A percentile compares a stretch with the other conserved stretches of the same genome.
phyloP scores from a whole-genome alignment of 495 filamentous ascomycete species.

The Lineolata rhizophorae region DNA sequence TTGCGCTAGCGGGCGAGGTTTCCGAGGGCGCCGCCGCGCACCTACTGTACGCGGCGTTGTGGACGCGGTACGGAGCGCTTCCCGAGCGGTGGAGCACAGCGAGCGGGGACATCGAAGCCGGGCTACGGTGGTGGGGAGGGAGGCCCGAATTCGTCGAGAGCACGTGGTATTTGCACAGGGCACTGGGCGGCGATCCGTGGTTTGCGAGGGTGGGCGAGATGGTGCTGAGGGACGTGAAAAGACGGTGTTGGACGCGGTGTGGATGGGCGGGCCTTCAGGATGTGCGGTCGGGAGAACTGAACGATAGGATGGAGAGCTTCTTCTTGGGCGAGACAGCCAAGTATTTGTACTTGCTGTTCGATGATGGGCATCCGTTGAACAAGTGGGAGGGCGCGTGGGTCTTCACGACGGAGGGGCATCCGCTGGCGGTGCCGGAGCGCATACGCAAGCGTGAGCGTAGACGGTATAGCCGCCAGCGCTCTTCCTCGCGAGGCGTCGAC shows the following conservation, averaged over 20 bases:
- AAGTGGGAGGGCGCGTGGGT: conserved; percentile 68
- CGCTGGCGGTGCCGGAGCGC: conserved; percentile 52
- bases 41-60: conserved; percentile 73
- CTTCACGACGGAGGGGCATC: conserved; percentile 91
- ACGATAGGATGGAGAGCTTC: conserved; percentile 97
- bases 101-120: conserved; percentile 66
- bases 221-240: conserved; percentile 69
- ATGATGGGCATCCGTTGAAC: conserved; percentile 70
- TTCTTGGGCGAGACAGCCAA: conserved; percentile 92
- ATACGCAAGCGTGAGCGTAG: neutral
- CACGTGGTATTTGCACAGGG: conserved; percentile 77
- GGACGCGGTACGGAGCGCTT: conserved; percentile 79
- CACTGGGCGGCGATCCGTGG: conserved; percentile 92
- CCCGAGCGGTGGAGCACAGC: conserved; percentile 85
- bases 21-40: conserved; percentile 81
- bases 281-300: conserved; percentile 70
- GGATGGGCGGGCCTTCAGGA: conserved; percentile 94
- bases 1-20: conserved; percentile 65
- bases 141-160: conserved; percentile 92
- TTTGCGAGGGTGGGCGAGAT: conserved; percentile 92
- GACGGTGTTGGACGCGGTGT: conserved; percentile 81
- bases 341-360: conserved; percentile 81
- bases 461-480: neutral
- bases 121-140: conserved; percentile 84
- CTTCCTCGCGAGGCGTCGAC: neutral